phyloP scores from a whole-genome alignment of 805 yeast species.

The Yarrowia sp. region DNA sequence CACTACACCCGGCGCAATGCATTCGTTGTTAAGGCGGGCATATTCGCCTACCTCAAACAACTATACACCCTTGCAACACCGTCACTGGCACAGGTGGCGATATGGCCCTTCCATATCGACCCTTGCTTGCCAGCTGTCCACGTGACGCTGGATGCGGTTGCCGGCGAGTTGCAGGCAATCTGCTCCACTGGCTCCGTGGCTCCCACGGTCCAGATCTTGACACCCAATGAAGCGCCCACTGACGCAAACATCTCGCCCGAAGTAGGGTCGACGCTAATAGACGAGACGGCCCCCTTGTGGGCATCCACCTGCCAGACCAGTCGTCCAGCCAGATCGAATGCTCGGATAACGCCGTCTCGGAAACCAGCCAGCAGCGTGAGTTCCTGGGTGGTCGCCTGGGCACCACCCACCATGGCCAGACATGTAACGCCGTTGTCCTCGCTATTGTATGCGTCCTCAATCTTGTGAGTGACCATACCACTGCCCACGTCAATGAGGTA shows the following conservation, averaged over 20 bases:
- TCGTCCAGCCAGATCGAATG: constrained; percentile 26
- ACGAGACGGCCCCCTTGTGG: constrained; percentile 18
- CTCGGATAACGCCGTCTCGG: constrained; percentile 28
- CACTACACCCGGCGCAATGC: too few relatives aligned
- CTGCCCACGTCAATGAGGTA: constrained; percentile 29
- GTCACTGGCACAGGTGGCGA: constrained; percentile 20
- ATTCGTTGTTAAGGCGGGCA: too few relatives aligned
- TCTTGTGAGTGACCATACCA: constrained; percentile 25
- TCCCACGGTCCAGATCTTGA: constrained; percentile 17
- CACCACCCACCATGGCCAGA: not conserved
- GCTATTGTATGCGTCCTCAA: constrained; percentile 23
- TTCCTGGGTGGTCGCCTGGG: not conserved
- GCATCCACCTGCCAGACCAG: constrained; percentile 17
- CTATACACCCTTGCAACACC: constrained; percentile 16
- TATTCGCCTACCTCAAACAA: not conserved
- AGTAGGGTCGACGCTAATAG: not conserved
- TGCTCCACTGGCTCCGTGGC: constrained; percentile 11
- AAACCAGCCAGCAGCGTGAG: constrained; percentile 26
- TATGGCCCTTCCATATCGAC: constrained; percentile 19
- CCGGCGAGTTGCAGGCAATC: constrained; percentile 15
- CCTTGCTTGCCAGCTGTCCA: not conserved
- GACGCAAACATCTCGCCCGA: constrained; percentile 6
- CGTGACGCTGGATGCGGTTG: constrained; percentile 2
- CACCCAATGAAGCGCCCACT: constrained; percentile 1
- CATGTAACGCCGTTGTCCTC: constrained; percentile 8